Evolutionary conservation across 345 rosid genomes (phyloP), one percentile per base, ranked within the genome.

Genomic region (Rhodomyrtus tomentosa): DNA sequence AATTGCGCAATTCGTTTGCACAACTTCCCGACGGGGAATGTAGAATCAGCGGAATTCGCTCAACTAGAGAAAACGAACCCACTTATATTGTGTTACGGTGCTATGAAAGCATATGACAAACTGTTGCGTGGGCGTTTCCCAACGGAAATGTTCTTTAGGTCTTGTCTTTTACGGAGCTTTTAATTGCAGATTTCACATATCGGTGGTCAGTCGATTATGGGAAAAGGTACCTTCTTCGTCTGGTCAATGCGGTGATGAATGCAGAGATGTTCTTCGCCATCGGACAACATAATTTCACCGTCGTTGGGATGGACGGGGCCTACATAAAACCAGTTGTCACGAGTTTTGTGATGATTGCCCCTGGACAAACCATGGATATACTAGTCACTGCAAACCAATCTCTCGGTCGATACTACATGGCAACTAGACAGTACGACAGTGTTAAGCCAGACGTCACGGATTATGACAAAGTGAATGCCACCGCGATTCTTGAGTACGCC

Each of bases 321-420:
- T 87, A 87, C 81, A 22, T 87, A 11, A 87, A 87, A 74, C 88
- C 88, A 38, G 24, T 87, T 12, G 81, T 81, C 82, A 82, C 84
- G 3, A 81, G 73, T 32, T 59, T 58, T 36, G 85, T 87, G 24
- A 68, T 83, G 88, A 68, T 87, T 27, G 79, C 84, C 55, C 86
- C 88, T 1, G 86, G 88, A 22, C 88, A 87, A 56, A 84, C 88
- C 48, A 72, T 81, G 50, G 88, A 87, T 42, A 48, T 84, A 82
- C 55, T 87, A 13, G 81, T 87, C 79, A 81, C 86, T 16, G 82
- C 82, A 25, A 68, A 87, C 84, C 88, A 84, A 73, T 25, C 86
- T 53, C 84, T 80, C 2, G 84, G 84, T 52, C 55, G 25, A 6
- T 84, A 87, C 68, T 87, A 87, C 59, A 82, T 87, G 18, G 88